Conservation (phyloP, 2,329 filamentous ascomycete species). For the Amphichorda felina region DNA sequence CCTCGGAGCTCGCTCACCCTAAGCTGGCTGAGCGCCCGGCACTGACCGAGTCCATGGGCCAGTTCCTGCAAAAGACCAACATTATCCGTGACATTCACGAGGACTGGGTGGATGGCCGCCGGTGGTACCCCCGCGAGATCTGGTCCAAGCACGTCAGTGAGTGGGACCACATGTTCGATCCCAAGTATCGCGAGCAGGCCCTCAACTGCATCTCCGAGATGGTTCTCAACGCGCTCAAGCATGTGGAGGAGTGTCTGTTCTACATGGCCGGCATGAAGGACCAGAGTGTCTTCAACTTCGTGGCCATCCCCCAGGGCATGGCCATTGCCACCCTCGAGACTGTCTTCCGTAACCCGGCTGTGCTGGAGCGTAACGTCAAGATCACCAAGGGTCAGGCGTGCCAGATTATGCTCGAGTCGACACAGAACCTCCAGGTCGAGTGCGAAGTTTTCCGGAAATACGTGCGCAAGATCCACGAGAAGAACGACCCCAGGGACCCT, state of each 20-base stretch:
- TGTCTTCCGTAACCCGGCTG: constrained; percentile 79
- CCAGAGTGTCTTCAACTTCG: constrained; percentile 98
- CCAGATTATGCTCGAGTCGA: constrained; percentile 81
- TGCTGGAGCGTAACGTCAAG: constrained; percentile 85
- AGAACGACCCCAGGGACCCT: constrained; percentile 88
- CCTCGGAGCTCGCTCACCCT: constrained; percentile 75
- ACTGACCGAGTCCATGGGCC: constrained; percentile 90
- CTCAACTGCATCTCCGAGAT: constrained; percentile 85
- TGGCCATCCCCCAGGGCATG: constrained; percentile 93
- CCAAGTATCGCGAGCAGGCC: constrained; percentile 64
- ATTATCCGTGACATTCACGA: constrained; percentile 94
- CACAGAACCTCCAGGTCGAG: constrained; percentile 74
- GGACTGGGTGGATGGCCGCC: constrained; percentile 74
- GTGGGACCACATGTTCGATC: constrained; percentile 84
- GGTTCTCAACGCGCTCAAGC: constrained; percentile 78
- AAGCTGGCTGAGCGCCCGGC: constrained; percentile 66
- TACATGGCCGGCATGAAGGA: constrained; percentile 93
- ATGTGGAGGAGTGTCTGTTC: constrained; percentile 89
- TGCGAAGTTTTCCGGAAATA: constrained; percentile 76
- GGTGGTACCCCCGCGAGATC: constrained; percentile 93
- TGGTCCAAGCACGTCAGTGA: constrained; percentile 91
- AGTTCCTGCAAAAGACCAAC: constrained; percentile 97
- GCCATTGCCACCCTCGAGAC: constrained; percentile 89
- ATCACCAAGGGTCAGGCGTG: constrained; percentile 94
- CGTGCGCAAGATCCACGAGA: constrained; percentile 71